phyloP scores from a whole-genome alignment of 164 flowering plant genomes.

The Amborella trichopoda region DNA sequence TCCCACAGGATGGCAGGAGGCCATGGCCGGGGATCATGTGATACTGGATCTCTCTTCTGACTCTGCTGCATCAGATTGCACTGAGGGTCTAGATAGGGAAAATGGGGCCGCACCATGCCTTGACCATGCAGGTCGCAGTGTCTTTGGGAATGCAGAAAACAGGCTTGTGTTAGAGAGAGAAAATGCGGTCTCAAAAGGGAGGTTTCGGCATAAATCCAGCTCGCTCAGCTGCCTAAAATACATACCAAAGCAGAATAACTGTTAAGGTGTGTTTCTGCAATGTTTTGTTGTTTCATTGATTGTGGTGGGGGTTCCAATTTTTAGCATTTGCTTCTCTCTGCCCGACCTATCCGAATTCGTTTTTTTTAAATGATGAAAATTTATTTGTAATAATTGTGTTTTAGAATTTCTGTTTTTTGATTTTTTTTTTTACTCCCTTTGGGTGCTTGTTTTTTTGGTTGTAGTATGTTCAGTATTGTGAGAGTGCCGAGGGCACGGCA shows the following conservation, averaged over 20 bases:
- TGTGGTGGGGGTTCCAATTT: too few relatives aligned
- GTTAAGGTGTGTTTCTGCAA: too few relatives aligned
- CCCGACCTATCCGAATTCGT: too few relatives aligned
- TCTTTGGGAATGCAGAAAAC: constrained; percentile 26
- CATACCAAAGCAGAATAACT: constrained; percentile 44
- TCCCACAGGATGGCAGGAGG: constrained; percentile 78
- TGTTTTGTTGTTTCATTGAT: too few relatives aligned
- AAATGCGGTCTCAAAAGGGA: constrained; percentile 13
- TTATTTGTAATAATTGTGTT: too few relatives aligned
- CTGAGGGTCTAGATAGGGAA: constrained; percentile 12
- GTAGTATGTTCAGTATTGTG: too few relatives aligned
- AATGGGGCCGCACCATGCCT: neutral
- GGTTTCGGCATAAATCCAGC: constrained; percentile 27
- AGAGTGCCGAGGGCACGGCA: too few relatives aligned
- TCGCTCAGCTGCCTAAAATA: constrained; percentile 41
- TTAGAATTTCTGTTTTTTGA: too few relatives aligned
- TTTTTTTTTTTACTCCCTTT: too few relatives aligned
- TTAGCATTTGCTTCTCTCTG: too few relatives aligned
- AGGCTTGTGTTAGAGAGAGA: constrained; percentile 2
- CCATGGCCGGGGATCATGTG: constrained; percentile 57
- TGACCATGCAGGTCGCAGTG: constrained; percentile 3
- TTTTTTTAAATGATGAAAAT: too few relatives aligned
- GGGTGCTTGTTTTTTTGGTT: too few relatives aligned
- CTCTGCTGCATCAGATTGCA: constrained; percentile 17
- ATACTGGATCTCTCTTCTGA: constrained; percentile 31